Conservation (phyloP, 768 basidiomycete genomes). For the Tephrocybe sp. region DNA sequence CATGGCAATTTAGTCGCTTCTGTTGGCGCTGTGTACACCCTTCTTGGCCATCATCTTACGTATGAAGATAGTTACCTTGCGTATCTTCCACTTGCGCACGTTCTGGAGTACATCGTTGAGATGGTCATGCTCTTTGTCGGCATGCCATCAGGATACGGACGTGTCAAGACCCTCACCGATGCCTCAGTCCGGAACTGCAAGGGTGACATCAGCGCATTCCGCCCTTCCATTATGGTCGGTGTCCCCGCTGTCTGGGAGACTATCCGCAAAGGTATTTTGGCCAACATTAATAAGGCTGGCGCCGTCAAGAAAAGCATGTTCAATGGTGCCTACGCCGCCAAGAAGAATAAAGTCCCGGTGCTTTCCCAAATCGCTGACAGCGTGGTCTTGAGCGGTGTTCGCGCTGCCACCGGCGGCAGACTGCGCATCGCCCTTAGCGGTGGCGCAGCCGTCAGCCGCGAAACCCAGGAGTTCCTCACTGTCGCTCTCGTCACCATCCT, state of each 20-base stretch:
- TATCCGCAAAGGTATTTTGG: constrained; percentile 91
- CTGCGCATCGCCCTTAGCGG: constrained; percentile 81
- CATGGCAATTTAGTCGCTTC: constrained; percentile 87
- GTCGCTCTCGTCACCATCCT: constrained; percentile 79
- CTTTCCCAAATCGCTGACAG: constrained; percentile 69
- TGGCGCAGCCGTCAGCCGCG: constrained; percentile 81
- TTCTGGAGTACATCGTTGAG: constrained; percentile 95
- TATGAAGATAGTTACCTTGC: constrained; percentile 76
- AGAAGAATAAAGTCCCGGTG: constrained; percentile 69
- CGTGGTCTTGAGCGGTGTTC: constrained; percentile 74
- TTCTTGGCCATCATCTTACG: constrained; percentile 68
- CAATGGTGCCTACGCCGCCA: constrained; percentile 72
- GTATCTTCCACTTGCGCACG: constrained; percentile 92
- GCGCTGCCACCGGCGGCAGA: constrained; percentile 84
- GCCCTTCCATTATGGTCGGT: constrained; percentile 89
- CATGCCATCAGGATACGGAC: constrained; percentile 84
- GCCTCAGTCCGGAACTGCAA: constrained; percentile 83
- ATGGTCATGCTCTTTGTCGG: constrained; percentile 72
- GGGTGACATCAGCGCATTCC: constrained; percentile 84
- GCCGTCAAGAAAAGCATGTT: constrained; percentile 74
- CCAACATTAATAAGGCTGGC: constrained; percentile 74
- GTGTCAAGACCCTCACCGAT: constrained; percentile 95
- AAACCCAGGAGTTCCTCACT: constrained; percentile 91
- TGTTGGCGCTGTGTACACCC: constrained; percentile 74
- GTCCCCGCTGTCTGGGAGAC: constrained; percentile 98